Evolutionary conservation across 1,139 yeast species (phyloP).

Genomic region (Saccharomyces hybrid): DNA sequence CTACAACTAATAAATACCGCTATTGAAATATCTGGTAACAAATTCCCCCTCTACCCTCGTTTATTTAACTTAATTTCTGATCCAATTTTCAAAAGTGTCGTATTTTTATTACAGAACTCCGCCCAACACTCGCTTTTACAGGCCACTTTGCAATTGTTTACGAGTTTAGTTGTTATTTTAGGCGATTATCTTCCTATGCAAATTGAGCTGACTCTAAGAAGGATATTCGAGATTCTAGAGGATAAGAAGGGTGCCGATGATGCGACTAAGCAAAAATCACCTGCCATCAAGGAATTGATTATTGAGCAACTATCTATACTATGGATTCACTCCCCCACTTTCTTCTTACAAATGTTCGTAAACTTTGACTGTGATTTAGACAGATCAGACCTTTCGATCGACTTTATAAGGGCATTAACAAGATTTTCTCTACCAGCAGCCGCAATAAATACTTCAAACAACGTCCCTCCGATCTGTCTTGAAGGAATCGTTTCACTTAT

Average conservation of each 20-base stretch:
- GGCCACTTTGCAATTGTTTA: constrained; percentile 65
- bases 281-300: constrained; percentile 59
- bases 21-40: constrained; percentile 70
- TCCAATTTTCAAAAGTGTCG: constrained; percentile 70
- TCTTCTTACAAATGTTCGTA: constrained; percentile 66
- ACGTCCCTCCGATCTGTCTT: constrained; percentile 85
- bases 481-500: constrained; percentile 75
- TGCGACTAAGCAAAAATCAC: constrained; percentile 25
- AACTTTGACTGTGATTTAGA: constrained; percentile 89
- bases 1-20: constrained; percentile 67
- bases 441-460: constrained; percentile 64
- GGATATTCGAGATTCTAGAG: constrained; percentile 48
- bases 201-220: constrained; percentile 53
- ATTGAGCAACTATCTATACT: constrained; percentile 75
- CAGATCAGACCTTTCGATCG: constrained; percentile 65
- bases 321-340: constrained; percentile 73
- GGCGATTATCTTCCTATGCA: constrained; percentile 56
- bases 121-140: constrained; percentile 61
- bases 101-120: constrained; percentile 51
- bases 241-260: constrained; percentile 23
- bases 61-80: constrained; percentile 64
- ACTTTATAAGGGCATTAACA: constrained; percentile 62
- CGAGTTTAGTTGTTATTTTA: constrained; percentile 54
- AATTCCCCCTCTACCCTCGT: constrained; percentile 56
- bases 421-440: constrained; percentile 72